A percentile compares a stretch with the other conserved stretches of the same genome.
Conservation (phyloP, 1,139 yeast genomes). For the Hansenula anomala region DNA sequence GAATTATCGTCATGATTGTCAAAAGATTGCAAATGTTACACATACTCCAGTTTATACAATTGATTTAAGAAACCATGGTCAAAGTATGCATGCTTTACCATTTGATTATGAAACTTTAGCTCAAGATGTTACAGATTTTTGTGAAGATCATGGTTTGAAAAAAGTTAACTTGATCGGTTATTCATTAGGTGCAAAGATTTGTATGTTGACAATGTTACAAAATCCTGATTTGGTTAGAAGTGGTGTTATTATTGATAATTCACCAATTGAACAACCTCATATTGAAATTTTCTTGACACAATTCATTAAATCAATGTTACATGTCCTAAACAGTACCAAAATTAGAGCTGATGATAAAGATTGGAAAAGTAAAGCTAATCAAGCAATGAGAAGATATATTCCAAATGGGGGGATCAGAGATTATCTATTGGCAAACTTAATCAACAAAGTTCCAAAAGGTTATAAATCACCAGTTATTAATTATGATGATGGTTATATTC, state of each 20-base stretch:
- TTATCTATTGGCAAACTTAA: slow-evolving; percentile 21
- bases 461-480: slow-evolving; percentile 15
- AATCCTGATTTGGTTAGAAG: slow-evolving; percentile 34
- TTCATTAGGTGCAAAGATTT: slow-evolving; percentile 50
- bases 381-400: slow-evolving; percentile 19
- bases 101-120: slow-evolving; percentile 37
- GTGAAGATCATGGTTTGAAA: slow-evolving; percentile 26
- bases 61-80: slow-evolving; percentile 48
- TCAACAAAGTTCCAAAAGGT: slow-evolving; percentile 15
- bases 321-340: slow-evolving; percentile 11
- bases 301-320: slow-evolving; percentile 20
- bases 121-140: slow-evolving; percentile 33
- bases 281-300: slow-evolving; percentile 16
- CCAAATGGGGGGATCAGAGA: slow-evolving; percentile 26
- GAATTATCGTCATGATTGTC: slow-evolving; percentile 35
- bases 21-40: slow-evolving; percentile 28
- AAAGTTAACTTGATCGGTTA: slow-evolving; percentile 39
- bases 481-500: slow-evolving; percentile 19
- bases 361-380: slow-evolving; percentile 26
- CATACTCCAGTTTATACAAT: slow-evolving; percentile 33
- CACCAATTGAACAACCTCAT: slow-evolving; percentile 32
- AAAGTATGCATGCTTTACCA: slow-evolving; percentile 36
- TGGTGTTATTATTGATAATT: slow-evolving; percentile 42
- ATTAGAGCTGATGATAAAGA: slow-evolving; percentile 22
- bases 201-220: slow-evolving; percentile 38